Base-by-base conservation (phyloP, 2,329 filamentous ascomycete species). In the Hyphodiscus sp. region DNA sequence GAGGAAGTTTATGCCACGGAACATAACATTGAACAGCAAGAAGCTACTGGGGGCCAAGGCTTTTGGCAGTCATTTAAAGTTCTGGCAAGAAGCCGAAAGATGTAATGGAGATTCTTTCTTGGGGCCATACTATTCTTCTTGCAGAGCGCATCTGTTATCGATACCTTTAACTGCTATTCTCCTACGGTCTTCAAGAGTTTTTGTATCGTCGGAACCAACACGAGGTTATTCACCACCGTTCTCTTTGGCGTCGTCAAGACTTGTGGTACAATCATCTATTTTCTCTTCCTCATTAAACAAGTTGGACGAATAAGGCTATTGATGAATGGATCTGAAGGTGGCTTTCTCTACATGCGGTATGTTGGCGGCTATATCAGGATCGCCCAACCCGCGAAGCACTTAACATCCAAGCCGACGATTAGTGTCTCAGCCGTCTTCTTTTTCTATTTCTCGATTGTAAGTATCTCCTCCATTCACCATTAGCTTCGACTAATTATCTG, bases 231-330 rank as follows among this genome's bases (percentile, higher is more conserved):
- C 38, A 87, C 86, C 0, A 91, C 87, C 0, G 87, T 87, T 20
- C 81, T 91, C 58, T 91, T 88, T 61, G 87, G 87, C 47, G 82
- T 89, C 1, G 84, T 91, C 65, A 89, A 89, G 74, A 89, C 85
- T 0, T 69, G 77, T 0, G 69, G 86, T 42, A 89, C 86, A 0
- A 68, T 89, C 29, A 55, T 89, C 57, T 90, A 85, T 82, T 74
- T 89, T 15, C 72, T 89, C 55, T 81, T 79, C 66, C 75, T 89
- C 45, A 83, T 89, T 57, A 86, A 89, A 65, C 78, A 76, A 44
- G 57, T 83, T 7, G 82, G 82, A 20, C 77, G 82, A 26, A 75
- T 82, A 51, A 80, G 77, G 20, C 76, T 89, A 18, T 76, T 90
- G 49, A 76, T 90, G 68, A 73, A 78, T 57, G 87, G 87, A 51